Evolutionary conservation across 768 basidiomycete genomes (phyloP).

Genomic region (Leccinum barrowsii): DNA sequence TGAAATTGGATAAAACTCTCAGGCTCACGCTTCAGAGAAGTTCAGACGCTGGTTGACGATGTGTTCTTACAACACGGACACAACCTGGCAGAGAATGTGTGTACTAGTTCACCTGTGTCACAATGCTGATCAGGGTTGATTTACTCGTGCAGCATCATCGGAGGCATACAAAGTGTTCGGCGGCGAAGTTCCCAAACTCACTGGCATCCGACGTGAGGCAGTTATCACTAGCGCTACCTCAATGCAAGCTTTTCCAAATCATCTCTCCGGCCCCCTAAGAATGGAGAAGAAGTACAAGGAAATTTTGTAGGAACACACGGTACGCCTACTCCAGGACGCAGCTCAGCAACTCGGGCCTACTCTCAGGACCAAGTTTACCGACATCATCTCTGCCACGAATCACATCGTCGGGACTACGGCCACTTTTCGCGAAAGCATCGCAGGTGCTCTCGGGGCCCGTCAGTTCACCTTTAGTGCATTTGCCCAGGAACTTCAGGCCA

Average conservation of each 20-base stretch:
- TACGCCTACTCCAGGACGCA: slow-evolving; percentile 1
- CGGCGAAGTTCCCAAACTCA: too few relatives aligned
- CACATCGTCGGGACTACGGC: slow-evolving; percentile 7
- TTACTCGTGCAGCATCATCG: too few relatives aligned
- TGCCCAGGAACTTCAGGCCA: slow-evolving; percentile 3
- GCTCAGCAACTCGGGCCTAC: not conserved
- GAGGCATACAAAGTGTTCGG: too few relatives aligned
- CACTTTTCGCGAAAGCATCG: slow-evolving; percentile 9
- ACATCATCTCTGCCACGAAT: slow-evolving; percentile 6
- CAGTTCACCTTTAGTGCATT: slow-evolving; percentile 4
- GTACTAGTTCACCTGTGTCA: too few relatives aligned
- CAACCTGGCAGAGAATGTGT: too few relatives aligned
- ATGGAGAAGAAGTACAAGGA: not conserved
- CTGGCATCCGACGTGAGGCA: too few relatives aligned
- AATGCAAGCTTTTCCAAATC: not conserved
- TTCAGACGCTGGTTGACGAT: too few relatives aligned
- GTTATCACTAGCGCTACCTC: too few relatives aligned
- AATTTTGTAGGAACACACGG: not conserved
- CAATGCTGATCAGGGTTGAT: too few relatives aligned
- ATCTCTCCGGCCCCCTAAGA: slow-evolving; percentile 12
- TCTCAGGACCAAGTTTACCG: slow-evolving; percentile 1
- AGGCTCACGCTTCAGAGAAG: too few relatives aligned
- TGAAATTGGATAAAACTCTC: too few relatives aligned
- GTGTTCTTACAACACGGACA: too few relatives aligned
- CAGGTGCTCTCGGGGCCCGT: slow-evolving; percentile 1